These are phyloP conservation scores for Heliocybe sulcata DNA, from an alignment of 1,284 basidiomycete genomes.

Conservation along the genomic window DNA sequence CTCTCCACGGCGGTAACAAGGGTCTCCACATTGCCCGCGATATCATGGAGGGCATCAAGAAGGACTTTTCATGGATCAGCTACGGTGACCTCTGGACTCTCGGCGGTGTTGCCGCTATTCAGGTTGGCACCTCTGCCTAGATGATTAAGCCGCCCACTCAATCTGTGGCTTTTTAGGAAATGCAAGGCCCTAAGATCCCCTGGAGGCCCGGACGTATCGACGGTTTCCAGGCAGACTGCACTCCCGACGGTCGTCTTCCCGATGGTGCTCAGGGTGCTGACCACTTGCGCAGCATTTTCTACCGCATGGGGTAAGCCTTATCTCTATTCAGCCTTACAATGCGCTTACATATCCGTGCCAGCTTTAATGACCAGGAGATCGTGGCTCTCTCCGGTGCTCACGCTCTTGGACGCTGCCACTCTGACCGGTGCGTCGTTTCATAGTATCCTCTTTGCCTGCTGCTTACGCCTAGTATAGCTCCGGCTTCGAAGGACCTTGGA, in stretches of 20 bases:
- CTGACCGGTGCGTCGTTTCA: slow-evolving; percentile 41
- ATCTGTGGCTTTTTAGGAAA: slow-evolving; percentile 34
- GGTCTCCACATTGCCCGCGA: slow-evolving; percentile 80
- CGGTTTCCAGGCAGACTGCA: slow-evolving; percentile 67
- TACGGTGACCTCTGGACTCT: slow-evolving; percentile 96
- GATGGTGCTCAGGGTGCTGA: slow-evolving; percentile 82
- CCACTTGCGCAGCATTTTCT: slow-evolving; percentile 85
- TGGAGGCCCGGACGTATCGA: slow-evolving; percentile 91
- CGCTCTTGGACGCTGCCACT: slow-evolving; percentile 92
- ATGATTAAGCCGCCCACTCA: slow-evolving; percentile 12
- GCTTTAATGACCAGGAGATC: slow-evolving; percentile 95
- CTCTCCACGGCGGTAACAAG: slow-evolving; percentile 82
- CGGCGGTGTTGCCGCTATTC: slow-evolving; percentile 79
- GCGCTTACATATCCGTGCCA: slow-evolving; percentile 14
- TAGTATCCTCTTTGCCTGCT: background rate
- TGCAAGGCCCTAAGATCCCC: slow-evolving; percentile 76
- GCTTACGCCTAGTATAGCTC: slow-evolving; percentile 37
- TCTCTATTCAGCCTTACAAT: background rate
- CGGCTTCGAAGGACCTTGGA: slow-evolving; percentile 89
- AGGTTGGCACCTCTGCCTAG: slow-evolving; percentile 29
- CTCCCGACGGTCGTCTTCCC: slow-evolving; percentile 93
- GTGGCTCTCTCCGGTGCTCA: slow-evolving; percentile 94
- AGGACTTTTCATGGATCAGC: slow-evolving; percentile 84
- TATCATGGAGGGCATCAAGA: slow-evolving; percentile 85
- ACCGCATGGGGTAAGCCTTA: slow-evolving; percentile 70